Conservation (phyloP, 768 basidiomycete species). For the Pisolithus marmoratus region DNA sequence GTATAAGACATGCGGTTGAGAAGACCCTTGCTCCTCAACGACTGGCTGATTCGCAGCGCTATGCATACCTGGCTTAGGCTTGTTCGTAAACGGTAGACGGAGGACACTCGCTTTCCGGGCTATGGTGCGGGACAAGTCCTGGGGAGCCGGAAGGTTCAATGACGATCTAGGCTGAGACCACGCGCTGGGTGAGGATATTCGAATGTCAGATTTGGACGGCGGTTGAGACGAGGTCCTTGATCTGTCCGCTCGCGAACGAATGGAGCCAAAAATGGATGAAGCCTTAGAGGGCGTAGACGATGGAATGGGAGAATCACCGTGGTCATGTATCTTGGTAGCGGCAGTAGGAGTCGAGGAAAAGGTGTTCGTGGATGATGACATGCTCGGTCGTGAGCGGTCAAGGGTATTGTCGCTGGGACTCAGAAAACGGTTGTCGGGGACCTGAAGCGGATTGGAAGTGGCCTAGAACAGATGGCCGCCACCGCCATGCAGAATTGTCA, state of each 20-base stretch:
- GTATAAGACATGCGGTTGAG: constrained; percentile 26
- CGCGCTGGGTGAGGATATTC: constrained; percentile 28
- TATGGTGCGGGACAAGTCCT: constrained; percentile 23
- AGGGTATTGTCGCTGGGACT: constrained; percentile 36
- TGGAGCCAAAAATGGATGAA: constrained; percentile 28
- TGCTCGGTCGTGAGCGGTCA: constrained; percentile 49
- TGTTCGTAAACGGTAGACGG: constrained; percentile 27
- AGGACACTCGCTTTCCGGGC: constrained; percentile 26
- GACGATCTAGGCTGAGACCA: constrained; percentile 36
- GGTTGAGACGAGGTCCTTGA: constrained; percentile 27
- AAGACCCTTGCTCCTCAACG: constrained; percentile 22
- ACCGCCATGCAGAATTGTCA: constrained; percentile 34
- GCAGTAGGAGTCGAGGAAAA: constrained; percentile 38
- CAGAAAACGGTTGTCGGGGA: constrained; percentile 35
- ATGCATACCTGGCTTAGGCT: constrained; percentile 11
- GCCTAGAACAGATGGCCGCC: constrained; percentile 62
- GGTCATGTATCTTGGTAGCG: constrained; percentile 34
- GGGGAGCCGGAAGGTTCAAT: constrained; percentile 36
- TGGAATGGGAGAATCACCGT: constrained; percentile 33
- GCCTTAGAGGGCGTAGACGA: constrained; percentile 32
- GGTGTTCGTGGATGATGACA: constrained; percentile 59
- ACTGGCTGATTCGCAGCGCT: constrained; percentile 15
- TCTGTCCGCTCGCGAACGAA: constrained; percentile 25
- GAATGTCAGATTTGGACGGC: constrained; percentile 23
- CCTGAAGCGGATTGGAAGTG: constrained; percentile 52